Conservation (phyloP, 495 filamentous ascomycete species). For the Annulohypoxylon bovei region DNA sequence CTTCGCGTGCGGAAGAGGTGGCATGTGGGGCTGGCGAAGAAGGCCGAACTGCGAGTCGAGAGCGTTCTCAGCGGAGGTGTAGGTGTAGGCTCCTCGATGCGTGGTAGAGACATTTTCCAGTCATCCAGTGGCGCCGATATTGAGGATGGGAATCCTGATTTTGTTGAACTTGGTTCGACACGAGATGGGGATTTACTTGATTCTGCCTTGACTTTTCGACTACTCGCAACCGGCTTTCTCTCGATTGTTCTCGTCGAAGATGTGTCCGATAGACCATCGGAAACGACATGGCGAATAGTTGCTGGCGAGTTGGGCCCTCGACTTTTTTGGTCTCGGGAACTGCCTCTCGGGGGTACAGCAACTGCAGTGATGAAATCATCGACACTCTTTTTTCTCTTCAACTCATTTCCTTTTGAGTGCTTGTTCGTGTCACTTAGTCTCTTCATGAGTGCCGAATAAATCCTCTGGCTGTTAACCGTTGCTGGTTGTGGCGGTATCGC, state of each 20-base stretch:
- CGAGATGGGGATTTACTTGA: neutral
- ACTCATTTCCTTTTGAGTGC: constrained; percentile 42
- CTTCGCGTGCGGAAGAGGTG: constrained; percentile 63
- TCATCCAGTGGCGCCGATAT: neutral
- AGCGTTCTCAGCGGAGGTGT: constrained; percentile 23
- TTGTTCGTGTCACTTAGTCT: constrained; percentile 60
- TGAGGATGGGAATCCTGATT: constrained; percentile 4
- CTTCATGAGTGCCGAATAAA: constrained; percentile 80
- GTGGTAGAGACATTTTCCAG: neutral
- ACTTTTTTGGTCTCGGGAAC: constrained; percentile 27
- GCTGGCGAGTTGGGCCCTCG: constrained; percentile 22
- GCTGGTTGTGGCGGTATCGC: constrained; percentile 38
- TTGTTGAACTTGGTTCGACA: neutral
- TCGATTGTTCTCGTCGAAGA: constrained; percentile 9
- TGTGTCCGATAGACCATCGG: constrained; percentile 31
- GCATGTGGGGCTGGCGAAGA: constrained; percentile 56
- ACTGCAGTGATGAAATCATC: constrained; percentile 42
- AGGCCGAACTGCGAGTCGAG: constrained; percentile 46
- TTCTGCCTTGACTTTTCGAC: neutral
- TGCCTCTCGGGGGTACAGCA: constrained; percentile 49
- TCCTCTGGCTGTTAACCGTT: constrained; percentile 68
- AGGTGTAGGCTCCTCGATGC: constrained; percentile 11
- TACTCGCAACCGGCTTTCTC: neutral
- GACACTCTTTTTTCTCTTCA: constrained; percentile 42
- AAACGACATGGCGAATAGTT: constrained; percentile 50